Base-by-base conservation (phyloP, 1,139 yeast species). In the Kodamaea plutei region DNA sequence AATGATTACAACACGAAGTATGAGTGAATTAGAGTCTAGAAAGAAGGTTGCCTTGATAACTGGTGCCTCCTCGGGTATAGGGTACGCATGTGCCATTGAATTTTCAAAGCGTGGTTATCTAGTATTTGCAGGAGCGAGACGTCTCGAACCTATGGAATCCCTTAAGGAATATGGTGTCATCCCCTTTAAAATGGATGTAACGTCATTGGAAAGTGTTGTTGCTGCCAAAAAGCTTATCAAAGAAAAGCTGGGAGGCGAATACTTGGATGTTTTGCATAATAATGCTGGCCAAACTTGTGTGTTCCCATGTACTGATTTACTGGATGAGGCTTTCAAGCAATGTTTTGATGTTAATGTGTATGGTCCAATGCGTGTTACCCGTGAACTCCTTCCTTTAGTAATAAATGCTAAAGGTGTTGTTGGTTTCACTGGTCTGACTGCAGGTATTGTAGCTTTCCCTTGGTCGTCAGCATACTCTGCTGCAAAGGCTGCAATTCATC, bases 41-140 rank as follows among this genome's bases (percentile, higher is more conserved):
- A 29, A 30, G 16, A 29, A 29, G 14, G 24, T 27, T 15, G 38
- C 32, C 23, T 59, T 82, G 26, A 73, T 84, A 19, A 84, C 94
- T 1, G 95, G 94, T 6, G 84, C 85, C 12, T 81, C 91, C 0
- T 79, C 89, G 0, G 95, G 94, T 8, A 84, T 84, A 40, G 95
- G 94, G 3, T 74, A 61, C 48, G 76, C 78, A 11, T 60, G 81
- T 8, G 77, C 89, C 19, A 64, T 70, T 35, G 87, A 81, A 45
- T 64, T 84, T 38, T 79, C 84, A 10, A 52, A 58, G 12, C 58
- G 76, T 36, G 87, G 87, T 2, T 79, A 71, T 56, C 64, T 61
- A 35, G 91, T 84, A 2, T 79, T 68, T 49, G 84, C 84, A 0
- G 81, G 84, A 29, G 91, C 95, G 1, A 68, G 95, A 49, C 67